Evolutionary conservation across 352 stramenopile genomes (phyloP).

Genomic region (Globisporangium parvum): DNA sequence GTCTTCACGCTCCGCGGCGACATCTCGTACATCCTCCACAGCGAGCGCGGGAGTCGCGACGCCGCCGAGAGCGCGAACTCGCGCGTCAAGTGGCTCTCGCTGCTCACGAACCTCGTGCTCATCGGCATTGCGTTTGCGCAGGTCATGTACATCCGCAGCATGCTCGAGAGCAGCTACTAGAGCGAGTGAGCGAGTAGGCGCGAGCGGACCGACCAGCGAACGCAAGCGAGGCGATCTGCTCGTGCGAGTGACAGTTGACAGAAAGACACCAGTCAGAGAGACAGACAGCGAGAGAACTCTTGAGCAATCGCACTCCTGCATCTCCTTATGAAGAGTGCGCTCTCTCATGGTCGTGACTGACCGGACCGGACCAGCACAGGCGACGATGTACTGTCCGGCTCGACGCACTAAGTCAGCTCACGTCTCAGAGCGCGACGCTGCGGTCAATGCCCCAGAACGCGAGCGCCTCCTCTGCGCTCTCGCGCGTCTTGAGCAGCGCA

Average conservation of each 20-base stretch:
- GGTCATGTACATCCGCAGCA: constrained; percentile 78
- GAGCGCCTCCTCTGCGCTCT: constrained; percentile 61
- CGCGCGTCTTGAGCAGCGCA: constrained; percentile 53
- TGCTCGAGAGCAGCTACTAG: constrained; percentile 77
- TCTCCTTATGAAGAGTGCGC: too few species aligned
- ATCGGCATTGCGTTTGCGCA: constrained; percentile 73
- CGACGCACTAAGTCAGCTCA: neutral
- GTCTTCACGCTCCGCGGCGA: constrained; percentile 75
- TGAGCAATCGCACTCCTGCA: too few species aligned
- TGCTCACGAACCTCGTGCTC: constrained; percentile 75
- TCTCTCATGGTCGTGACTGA: too few species aligned
- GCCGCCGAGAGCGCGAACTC: constrained; percentile 71
- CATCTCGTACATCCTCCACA: constrained; percentile 77
- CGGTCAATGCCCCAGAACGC: constrained; percentile 62
- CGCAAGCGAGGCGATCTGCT: neutral
- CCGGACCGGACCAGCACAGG: neutral
- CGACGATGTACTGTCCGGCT: neutral
- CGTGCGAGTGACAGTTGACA: neutral
- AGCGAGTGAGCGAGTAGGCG: neutral
- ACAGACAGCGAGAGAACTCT: too few species aligned
- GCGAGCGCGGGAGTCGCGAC: constrained; percentile 68
- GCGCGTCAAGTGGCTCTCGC: constrained; percentile 79
- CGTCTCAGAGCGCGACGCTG: constrained; percentile 26
- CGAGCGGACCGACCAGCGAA: neutral
- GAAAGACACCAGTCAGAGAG: too few species aligned